Conservation (phyloP, 2,329 filamentous ascomycete species). For the Cladorrhinum sp. region DNA sequence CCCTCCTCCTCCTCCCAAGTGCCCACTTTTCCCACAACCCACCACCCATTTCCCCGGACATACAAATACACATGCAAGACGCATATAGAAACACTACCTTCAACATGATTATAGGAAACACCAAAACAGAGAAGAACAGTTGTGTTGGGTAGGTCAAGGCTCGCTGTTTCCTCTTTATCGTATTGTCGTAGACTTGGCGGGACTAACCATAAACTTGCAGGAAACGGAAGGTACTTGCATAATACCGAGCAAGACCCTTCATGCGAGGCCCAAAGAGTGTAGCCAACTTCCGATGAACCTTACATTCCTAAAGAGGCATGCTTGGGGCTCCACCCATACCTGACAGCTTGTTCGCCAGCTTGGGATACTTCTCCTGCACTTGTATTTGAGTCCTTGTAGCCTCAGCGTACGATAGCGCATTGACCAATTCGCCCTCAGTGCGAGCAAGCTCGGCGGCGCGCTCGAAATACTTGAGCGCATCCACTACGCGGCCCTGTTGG, state of each 20-base stretch:
- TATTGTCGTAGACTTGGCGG: too few relatives aligned
- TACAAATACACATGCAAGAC: background rate
- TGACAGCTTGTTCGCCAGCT: constrained; percentile 70
- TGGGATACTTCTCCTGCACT: constrained; percentile 82
- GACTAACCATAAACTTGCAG: too few relatives aligned
- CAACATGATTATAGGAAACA: background rate
- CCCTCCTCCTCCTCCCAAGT: background rate
- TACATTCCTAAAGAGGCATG: background rate
- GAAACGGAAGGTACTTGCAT: too few relatives aligned
- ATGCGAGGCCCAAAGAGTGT: too few relatives aligned
- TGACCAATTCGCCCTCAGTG: constrained; percentile 93
- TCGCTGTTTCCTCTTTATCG: too few relatives aligned
- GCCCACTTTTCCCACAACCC: background rate
- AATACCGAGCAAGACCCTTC: too few relatives aligned
- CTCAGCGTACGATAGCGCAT: constrained; percentile 94
- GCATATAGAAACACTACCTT: background rate
- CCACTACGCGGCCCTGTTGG: constrained; percentile 94
- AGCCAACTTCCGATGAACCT: too few relatives aligned
- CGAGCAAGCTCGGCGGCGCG: constrained; percentile 89
- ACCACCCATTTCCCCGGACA: background rate
- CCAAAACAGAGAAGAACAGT: too few relatives aligned
- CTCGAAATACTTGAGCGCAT: constrained; percentile 96
- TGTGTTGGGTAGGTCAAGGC: too few relatives aligned
- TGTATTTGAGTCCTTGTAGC: constrained; percentile 94
- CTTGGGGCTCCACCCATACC: constrained; percentile 41